Percentiles rank a stretch among this genome's conserved stretches.
phyloP scores from a whole-genome alignment of 2,329 filamentous ascomycete species.

The Dothistroma pini region DNA sequence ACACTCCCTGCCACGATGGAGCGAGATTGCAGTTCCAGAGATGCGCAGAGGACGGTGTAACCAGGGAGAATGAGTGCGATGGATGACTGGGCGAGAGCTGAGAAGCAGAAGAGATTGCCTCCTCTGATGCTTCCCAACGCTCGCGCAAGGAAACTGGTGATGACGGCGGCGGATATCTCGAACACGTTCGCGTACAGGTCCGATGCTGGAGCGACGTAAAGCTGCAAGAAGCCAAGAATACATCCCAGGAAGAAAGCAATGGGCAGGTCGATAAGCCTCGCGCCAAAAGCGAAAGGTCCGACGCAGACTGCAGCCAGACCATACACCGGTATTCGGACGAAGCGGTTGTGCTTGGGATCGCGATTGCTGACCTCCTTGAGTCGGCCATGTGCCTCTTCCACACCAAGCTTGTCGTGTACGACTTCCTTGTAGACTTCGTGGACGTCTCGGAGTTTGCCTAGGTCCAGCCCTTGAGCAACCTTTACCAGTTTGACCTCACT shows the following conservation, averaged over 20 bases:
- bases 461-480: slow-evolving; percentile 64
- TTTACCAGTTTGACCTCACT: slow-evolving; percentile 76
- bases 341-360: slow-evolving; percentile 51
- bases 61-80: slow-evolving; percentile 51
- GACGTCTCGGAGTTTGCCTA: slow-evolving; percentile 69
- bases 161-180: slow-evolving; percentile 47
- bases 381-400: slow-evolving; percentile 63
- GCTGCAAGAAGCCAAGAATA: slow-evolving; percentile 69
- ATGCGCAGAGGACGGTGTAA: slow-evolving; percentile 50
- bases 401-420: slow-evolving; percentile 68
- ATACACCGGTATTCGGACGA: slow-evolving; percentile 60
- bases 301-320: slow-evolving; percentile 73
- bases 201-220: slow-evolving; percentile 69
- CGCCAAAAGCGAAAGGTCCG: slow-evolving; percentile 75
- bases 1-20: slow-evolving; percentile 50
- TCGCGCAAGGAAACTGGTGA: slow-evolving; percentile 49
- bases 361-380: slow-evolving; percentile 61
- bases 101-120: slow-evolving; percentile 48
- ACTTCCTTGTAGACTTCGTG: slow-evolving; percentile 79
- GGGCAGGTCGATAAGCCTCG: slow-evolving; percentile 72
- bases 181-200: slow-evolving; percentile 61
- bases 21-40: slow-evolving; percentile 47
- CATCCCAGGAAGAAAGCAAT: slow-evolving; percentile 72
- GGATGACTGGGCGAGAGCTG: slow-evolving; percentile 48
- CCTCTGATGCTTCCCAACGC: slow-evolving; percentile 47